Percentiles rank a stretch among this genome's conserved stretches.
Conservation (phyloP, 2,329 filamentous ascomycete species). For the Pyricularia pennisetigena region DNA sequence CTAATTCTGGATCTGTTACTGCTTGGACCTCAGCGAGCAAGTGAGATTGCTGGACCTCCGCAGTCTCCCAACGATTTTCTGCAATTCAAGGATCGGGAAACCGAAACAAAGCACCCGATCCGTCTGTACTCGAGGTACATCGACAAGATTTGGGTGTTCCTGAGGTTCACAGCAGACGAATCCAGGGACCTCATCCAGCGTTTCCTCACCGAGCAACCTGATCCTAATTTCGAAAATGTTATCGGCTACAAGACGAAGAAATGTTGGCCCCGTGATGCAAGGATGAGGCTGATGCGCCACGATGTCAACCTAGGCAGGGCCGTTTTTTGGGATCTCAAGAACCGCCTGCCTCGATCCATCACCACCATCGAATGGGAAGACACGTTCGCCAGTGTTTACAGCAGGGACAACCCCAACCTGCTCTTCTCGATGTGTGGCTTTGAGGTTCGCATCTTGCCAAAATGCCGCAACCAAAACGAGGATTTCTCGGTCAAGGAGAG, state of each 20-base stretch:
- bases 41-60: constrained; percentile 90
- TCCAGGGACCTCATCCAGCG: constrained; percentile 93
- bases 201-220: constrained; percentile 94
- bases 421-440: constrained; percentile 98
- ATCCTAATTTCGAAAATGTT: constrained; percentile 98
- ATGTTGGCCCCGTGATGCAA: constrained; percentile 95
- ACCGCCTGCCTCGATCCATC: constrained; percentile 83
- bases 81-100: constrained; percentile 88
- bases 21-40: constrained; percentile 89
- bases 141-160: constrained; percentile 97
- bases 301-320: constrained; percentile 96
- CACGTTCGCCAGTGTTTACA: constrained; percentile 96
- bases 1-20: constrained; percentile 88
- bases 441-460: constrained; percentile 90
- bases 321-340: constrained; percentile 99
- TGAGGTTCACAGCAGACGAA: constrained; percentile 88
- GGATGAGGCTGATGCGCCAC: constrained; percentile 97
- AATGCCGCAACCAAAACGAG: constrained; percentile 88
- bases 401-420: constrained; percentile 91
- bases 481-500: constrained; percentile 97
- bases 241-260: constrained; percentile 99
- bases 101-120: constrained; percentile 89
- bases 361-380: constrained; percentile 99
- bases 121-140: constrained; percentile 97
- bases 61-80: constrained; percentile 94